These are phyloP conservation scores for Penicillium macrosclerotiorum DNA, from an alignment of 495 filamentous ascomycete species.

Conservation along the genomic window DNA sequence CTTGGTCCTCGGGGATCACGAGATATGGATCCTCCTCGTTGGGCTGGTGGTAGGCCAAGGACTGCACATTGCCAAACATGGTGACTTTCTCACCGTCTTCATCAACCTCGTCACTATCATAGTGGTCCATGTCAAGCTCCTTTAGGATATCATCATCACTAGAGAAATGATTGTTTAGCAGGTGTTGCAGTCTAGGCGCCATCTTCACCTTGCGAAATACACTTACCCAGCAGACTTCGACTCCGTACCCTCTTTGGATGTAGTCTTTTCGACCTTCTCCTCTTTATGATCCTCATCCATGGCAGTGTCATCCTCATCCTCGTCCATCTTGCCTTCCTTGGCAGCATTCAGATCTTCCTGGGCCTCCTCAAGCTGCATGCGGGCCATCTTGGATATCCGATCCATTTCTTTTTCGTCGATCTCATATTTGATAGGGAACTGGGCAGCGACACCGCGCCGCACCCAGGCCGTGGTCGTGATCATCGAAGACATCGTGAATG, in stretches of 20 bases:
- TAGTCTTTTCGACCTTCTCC: slow-evolving; percentile 25
- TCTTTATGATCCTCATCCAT: slow-evolving; percentile 35
- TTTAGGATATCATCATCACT: slow-evolving; percentile 84
- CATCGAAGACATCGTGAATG: slow-evolving; percentile 66
- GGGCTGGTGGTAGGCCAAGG: slow-evolving; percentile 86
- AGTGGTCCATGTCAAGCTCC: slow-evolving; percentile 94
- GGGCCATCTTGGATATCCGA: slow-evolving; percentile 84
- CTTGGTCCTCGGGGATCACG: slow-evolving; percentile 70
- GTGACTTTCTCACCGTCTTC: slow-evolving; percentile 68
- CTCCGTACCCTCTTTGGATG: slow-evolving; percentile 16
- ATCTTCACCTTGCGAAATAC: neutral
- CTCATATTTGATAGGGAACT: slow-evolving; percentile 84
- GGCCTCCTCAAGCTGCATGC: slow-evolving; percentile 89
- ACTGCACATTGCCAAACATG: slow-evolving; percentile 94
- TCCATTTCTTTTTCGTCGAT: slow-evolving; percentile 92
- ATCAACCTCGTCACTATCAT: slow-evolving; percentile 76
- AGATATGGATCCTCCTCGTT: slow-evolving; percentile 97
- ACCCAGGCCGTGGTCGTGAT: slow-evolving; percentile 95
- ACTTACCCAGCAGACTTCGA: slow-evolving; percentile 22
- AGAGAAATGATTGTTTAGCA: slow-evolving; percentile 25
- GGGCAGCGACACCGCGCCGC: slow-evolving; percentile 86
- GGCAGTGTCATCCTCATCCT: slow-evolving; percentile 24
- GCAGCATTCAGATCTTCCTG: slow-evolving; percentile 79
- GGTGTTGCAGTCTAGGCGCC: neutral
- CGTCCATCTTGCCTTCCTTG: slow-evolving; percentile 33